Conservation (phyloP, 2,329 filamentous ascomycete genomes). For the Fusarium decemcellulare region DNA sequence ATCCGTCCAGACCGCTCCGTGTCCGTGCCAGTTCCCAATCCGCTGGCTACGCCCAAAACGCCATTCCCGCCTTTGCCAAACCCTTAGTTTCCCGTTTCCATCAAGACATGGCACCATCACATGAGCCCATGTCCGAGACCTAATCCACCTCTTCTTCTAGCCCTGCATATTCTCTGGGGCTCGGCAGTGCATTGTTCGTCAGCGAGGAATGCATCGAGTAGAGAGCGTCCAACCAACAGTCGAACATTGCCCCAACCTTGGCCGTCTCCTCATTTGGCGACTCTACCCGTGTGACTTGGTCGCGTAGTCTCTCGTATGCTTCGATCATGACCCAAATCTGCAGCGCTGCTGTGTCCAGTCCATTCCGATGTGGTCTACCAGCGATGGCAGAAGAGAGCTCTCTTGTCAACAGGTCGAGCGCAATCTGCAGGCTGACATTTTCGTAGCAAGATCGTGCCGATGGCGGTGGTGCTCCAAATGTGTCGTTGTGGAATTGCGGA, state of each 20-base stretch:
- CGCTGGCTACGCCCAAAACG: constrained; percentile 34
- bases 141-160: constrained; percentile 45
- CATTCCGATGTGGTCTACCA: constrained; percentile 40
- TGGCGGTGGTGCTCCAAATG: constrained; percentile 31
- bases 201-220: constrained; percentile 60
- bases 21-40: constrained; percentile 23
- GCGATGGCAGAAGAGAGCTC: constrained; percentile 62
- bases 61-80: constrained; percentile 26
- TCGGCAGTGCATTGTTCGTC: constrained; percentile 39
- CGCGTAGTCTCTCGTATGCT: constrained; percentile 68
- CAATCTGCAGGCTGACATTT: constrained; percentile 64
- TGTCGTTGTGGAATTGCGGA: constrained; percentile 20
- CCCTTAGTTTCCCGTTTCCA: constrained; percentile 2
- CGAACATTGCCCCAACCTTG: constrained; percentile 57
- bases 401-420: constrained; percentile 64
- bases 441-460: constrained; percentile 44
- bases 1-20: constrained; percentile 31
- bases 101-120: constrained; percentile 12
- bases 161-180: constrained; percentile 49
- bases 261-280: constrained; percentile 50
- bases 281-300: constrained; percentile 58
- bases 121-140: constrained; percentile 13
- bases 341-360: constrained; percentile 58
- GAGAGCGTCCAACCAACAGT: constrained; percentile 66
- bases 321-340: constrained; percentile 72